Evolutionary conservation across 1,284 basidiomycete species (phyloP).

Genomic region (Pyrrhoderma noxium): DNA sequence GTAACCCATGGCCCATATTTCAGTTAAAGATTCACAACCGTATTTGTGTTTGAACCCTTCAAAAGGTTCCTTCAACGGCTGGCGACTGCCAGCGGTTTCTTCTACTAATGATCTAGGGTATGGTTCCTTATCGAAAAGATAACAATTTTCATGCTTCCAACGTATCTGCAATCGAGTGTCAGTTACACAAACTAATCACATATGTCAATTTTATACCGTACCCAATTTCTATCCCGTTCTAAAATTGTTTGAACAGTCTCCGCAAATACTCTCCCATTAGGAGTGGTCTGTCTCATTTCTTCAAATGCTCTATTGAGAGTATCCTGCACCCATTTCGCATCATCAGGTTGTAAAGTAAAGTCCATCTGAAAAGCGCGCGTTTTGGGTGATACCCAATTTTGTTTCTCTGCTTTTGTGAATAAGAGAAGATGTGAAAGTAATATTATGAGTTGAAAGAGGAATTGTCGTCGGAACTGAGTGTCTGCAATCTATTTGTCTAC

Average conservation of each 20-base stretch:
- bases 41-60: slow-evolving; percentile 52
- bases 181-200: neutral
- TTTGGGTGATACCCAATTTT: slow-evolving; percentile 48
- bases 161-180: slow-evolving; percentile 26
- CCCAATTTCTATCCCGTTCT: slow-evolving; percentile 80
- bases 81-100: slow-evolving; percentile 44
- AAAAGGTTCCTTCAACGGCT: slow-evolving; percentile 46
- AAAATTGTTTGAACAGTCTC: slow-evolving; percentile 65
- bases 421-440: slow-evolving; percentile 73
- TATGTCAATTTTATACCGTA: slow-evolving; percentile 25
- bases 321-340: slow-evolving; percentile 70
- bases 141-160: slow-evolving; percentile 76
- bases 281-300: slow-evolving; percentile 66
- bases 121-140: slow-evolving; percentile 66
- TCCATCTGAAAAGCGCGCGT: slow-evolving; percentile 76
- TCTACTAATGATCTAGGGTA: slow-evolving; percentile 38
- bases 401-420: slow-evolving; percentile 66
- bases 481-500: slow-evolving; percentile 62
- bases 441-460: slow-evolving; percentile 81
- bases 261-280: slow-evolving; percentile 65
- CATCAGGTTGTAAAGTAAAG: slow-evolving; percentile 59
- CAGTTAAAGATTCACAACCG: slow-evolving; percentile 61
- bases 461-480: slow-evolving; percentile 84
- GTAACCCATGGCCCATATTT: slow-evolving; percentile 77
- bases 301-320: slow-evolving; percentile 55